Conservation (phyloP, 2,329 filamentous ascomycete species). For the Neurospora sp. region DNA sequence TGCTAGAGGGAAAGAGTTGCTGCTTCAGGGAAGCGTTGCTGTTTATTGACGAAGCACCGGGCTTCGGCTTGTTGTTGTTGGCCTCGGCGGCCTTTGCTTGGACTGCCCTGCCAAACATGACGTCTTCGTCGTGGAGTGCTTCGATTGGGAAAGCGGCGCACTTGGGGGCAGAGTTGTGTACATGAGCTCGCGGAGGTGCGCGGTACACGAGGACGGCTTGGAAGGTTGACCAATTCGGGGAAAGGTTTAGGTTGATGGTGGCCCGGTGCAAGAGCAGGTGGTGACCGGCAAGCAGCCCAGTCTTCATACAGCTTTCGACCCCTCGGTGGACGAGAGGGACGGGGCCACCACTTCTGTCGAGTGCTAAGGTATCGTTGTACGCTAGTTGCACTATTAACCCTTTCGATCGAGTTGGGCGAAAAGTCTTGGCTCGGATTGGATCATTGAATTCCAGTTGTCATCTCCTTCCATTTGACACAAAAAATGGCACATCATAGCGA, state of each 20-base stretch:
- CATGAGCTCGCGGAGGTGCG: slow-evolving; percentile 4
- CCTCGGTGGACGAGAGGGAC: background rate
- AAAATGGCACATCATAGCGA: background rate
- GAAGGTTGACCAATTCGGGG: background rate
- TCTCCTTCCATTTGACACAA: background rate
- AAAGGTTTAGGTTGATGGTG: slow-evolving; percentile 5
- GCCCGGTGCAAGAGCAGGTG: slow-evolving; percentile 15
- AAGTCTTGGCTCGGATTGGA: background rate
- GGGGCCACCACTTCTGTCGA: background rate
- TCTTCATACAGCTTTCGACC: slow-evolving; percentile 15
- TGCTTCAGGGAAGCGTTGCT: slow-evolving; percentile 32
- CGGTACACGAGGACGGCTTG: slow-evolving; percentile 3
- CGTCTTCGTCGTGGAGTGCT: background rate
- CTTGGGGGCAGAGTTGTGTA: slow-evolving; percentile 5
- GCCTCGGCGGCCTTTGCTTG: slow-evolving; percentile 28
- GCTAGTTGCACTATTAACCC: background rate
- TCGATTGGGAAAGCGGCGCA: background rate
- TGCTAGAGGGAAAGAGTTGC: slow-evolving; percentile 49
- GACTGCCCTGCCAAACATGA: slow-evolving; percentile 13
- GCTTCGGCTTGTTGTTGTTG: slow-evolving; percentile 19
- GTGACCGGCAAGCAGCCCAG: slow-evolving; percentile 12
- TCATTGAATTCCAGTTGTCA: background rate
- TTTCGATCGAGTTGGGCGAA: background rate
- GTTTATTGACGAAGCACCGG: slow-evolving; percentile 21
- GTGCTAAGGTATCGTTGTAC: background rate